Evolutionary conservation across 2,329 filamentous ascomycete species (phyloP).

Genomic region (Trichoderma sp.): DNA sequence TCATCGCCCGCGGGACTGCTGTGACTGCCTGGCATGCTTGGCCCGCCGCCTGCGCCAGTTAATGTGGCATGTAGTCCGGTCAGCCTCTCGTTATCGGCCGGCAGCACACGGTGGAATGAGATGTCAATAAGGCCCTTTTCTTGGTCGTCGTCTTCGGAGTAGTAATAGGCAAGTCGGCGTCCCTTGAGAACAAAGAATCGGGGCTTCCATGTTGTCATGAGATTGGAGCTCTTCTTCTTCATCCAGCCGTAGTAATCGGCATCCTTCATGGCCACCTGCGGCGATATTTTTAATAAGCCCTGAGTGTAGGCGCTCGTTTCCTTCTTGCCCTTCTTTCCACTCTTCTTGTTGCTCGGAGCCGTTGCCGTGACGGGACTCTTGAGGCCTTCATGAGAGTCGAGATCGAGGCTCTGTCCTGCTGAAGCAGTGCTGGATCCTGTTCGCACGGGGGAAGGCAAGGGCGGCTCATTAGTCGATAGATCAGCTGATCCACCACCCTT

Average conservation of each 20-base stretch:
- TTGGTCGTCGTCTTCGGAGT: conserved; percentile 85
- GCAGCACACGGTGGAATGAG: conserved; percentile 93
- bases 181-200: conserved; percentile 94
- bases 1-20: conserved; percentile 45
- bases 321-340: conserved; percentile 78
- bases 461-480: conserved; percentile 50
- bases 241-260: conserved; percentile 98
- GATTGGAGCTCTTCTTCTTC: conserved; percentile 95
- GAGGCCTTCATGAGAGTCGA: conserved; percentile 68
- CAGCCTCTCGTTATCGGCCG: conserved; percentile 85
- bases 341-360: conserved; percentile 48
- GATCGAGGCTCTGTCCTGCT: conserved; percentile 67
- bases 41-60: conserved; percentile 68
- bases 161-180: conserved; percentile 90
- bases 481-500: conserved; percentile 51
- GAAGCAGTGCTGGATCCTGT: conserved; percentile 74
- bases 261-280: conserved; percentile 76
- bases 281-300: conserved; percentile 76
- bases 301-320: conserved; percentile 91
- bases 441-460: conserved; percentile 62
- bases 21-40: conserved; percentile 51
- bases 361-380: conserved; percentile 52
- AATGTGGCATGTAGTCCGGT: conserved; percentile 89
- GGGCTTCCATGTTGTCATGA: conserved; percentile 98
- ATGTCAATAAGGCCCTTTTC: conserved; percentile 98